phyloP scores from a whole-genome alignment of 2,329 filamentous ascomycete genomes.

The Ceratocystis huliohia region DNA sequence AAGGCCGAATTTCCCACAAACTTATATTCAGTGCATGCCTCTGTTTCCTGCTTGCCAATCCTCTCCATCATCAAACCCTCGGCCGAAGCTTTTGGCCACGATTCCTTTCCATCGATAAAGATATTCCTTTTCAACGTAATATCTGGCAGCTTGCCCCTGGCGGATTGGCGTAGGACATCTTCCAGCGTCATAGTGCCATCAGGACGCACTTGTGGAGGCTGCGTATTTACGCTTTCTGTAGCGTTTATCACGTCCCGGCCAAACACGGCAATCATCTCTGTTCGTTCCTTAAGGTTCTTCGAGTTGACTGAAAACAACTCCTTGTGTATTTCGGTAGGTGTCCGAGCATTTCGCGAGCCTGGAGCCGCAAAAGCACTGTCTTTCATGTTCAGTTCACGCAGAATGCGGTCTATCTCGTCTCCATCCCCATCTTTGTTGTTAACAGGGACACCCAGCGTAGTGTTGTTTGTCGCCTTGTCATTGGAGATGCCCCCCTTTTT shows the following conservation, averaged over 20 bases:
- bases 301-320: conserved; percentile 39
- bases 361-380: background rate
- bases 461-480: conserved; percentile 23
- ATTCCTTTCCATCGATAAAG: conserved; percentile 75
- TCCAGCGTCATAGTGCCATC: conserved; percentile 44
- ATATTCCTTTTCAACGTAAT: conserved; percentile 64
- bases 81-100: conserved; percentile 68
- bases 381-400: conserved; percentile 33
- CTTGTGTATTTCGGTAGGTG: conserved; percentile 5
- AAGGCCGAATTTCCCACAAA: conserved; percentile 67
- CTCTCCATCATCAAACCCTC: conserved; percentile 74
- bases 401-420: conserved; percentile 45
- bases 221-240: conserved; percentile 38
- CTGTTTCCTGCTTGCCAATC: conserved; percentile 33
- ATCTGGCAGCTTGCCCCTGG: conserved; percentile 53
- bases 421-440: conserved; percentile 25
- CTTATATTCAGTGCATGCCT: conserved; percentile 54
- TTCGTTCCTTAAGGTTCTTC: conserved; percentile 67
- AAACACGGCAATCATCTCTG: conserved; percentile 68
- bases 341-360: background rate
- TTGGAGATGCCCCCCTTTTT: conserved; percentile 30
- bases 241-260: conserved; percentile 45
- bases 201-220: conserved; percentile 28
- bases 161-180: conserved; percentile 41
- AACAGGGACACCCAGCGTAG: background rate